Conservation (phyloP, 2,329 filamentous ascomycete species). For the Trichoderma guizhouense region DNA sequence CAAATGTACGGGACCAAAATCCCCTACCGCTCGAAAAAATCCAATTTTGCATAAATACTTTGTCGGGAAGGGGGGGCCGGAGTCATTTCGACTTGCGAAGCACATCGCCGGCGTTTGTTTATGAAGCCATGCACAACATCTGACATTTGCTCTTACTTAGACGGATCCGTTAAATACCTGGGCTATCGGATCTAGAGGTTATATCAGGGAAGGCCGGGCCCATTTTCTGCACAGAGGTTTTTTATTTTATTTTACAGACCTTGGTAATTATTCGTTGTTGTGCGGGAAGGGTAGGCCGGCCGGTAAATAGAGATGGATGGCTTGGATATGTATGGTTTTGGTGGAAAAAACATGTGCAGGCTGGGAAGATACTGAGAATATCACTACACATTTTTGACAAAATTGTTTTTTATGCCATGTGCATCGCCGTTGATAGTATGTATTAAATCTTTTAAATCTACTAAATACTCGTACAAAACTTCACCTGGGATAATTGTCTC, state of each 20-base stretch:
- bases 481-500: not conserved
- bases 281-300: not conserved
- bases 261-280: not conserved
- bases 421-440: not conserved
- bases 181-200: constrained; percentile 7
- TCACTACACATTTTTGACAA: not conserved
- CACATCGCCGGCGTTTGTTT: constrained; percentile 12
- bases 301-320: not conserved
- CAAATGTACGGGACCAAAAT: not conserved
- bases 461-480: not conserved
- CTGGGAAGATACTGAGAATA: not conserved
- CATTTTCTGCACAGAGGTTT: not conserved
- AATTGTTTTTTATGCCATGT: not conserved
- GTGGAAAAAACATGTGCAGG: not conserved
- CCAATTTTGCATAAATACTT: not conserved
- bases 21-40: not conserved
- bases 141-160: not conserved
- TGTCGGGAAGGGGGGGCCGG: not conserved
- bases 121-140: constrained; percentile 9
- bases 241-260: not conserved
- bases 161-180: not conserved
- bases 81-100: constrained; percentile 5
- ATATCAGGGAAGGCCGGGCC: not conserved
- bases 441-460: not conserved
- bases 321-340: constrained; percentile 7